Percentiles rank a stretch among this genome's conserved stretches.
Conservation (phyloP, 306 rosid genomes). For the Lablab purpureus region DNA sequence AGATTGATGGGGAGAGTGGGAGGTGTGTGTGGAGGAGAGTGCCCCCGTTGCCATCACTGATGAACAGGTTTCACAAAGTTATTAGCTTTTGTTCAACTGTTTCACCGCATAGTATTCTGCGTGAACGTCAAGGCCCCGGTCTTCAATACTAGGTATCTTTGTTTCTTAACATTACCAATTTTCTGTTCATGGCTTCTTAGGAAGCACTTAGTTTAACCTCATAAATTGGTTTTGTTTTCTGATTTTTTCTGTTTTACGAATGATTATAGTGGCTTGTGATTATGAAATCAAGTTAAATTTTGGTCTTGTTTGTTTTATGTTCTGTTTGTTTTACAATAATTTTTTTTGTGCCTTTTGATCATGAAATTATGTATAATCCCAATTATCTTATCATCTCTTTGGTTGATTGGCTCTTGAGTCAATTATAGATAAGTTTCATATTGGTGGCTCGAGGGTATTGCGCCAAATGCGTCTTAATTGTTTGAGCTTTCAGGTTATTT, state of each 20-base stretch:
- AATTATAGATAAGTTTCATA: constrained; percentile 11
- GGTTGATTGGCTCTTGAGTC: not conserved
- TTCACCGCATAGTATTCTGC: constrained; percentile 60
- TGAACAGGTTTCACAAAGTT: constrained; percentile 79
- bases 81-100: constrained; percentile 77
- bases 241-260: constrained; percentile 19
- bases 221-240: not conserved
- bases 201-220: not conserved
- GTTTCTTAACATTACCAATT: not conserved
- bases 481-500: not conserved
- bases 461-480: not conserved
- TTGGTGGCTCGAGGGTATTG: not conserved
- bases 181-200: not conserved
- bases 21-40: constrained; percentile 72
- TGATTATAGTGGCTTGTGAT: not conserved
- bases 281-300: not conserved
- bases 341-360: constrained; percentile 18
- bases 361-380: not conserved
- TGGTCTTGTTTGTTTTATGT: not conserved
- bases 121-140: constrained; percentile 43
- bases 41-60: constrained; percentile 73
- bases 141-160: constrained; percentile 49
- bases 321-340: not conserved
- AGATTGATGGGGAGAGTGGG: constrained; percentile 58
- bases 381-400: not conserved